Conservation (phyloP, 2,329 filamentous ascomycete species). For the Stachybotrys elegans region DNA sequence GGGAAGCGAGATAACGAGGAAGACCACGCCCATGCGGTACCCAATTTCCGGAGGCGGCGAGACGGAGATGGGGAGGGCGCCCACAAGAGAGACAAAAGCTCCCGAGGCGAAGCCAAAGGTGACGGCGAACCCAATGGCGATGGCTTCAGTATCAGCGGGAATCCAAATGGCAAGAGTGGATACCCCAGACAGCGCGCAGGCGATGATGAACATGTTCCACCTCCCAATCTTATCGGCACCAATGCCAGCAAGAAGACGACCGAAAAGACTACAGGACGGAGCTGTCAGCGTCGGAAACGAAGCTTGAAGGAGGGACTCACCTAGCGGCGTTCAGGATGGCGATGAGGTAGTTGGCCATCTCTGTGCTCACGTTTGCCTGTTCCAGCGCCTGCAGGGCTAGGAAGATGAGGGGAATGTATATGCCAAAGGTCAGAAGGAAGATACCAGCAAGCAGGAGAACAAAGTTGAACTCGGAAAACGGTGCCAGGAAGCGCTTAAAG, state of each 20-base stretch:
- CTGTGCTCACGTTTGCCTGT: slow-evolving; percentile 18
- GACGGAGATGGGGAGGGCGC: slow-evolving; percentile 42
- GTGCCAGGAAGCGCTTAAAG: slow-evolving; percentile 22
- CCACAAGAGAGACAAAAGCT: slow-evolving; percentile 33
- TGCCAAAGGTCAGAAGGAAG: slow-evolving; percentile 29
- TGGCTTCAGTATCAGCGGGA: slow-evolving; percentile 20
- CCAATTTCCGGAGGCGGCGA: slow-evolving; percentile 48
- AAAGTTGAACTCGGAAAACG: slow-evolving; percentile 25
- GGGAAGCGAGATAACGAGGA: slow-evolving; percentile 44
- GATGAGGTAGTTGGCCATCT: slow-evolving; percentile 27
- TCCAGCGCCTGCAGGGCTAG: slow-evolving; percentile 24
- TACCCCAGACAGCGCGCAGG: slow-evolving; percentile 35
- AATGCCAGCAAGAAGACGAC: slow-evolving; percentile 26
- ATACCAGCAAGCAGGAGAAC: slow-evolving; percentile 23
- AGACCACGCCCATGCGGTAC: slow-evolving; percentile 34
- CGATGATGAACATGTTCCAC: slow-evolving; percentile 39
- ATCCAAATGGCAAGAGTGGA: slow-evolving; percentile 39
- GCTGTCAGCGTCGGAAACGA: not conserved
- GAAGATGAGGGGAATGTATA: slow-evolving; percentile 31
- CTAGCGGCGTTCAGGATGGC: slow-evolving; percentile 32
- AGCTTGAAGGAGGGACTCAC: not conserved
- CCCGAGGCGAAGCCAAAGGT: slow-evolving; percentile 38
- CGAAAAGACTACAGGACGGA: slow-evolving; percentile 23
- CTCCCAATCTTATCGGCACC: slow-evolving; percentile 30
- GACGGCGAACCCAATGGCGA: slow-evolving; percentile 32